These are phyloP conservation scores for Uronychia binucleata DNA, from an alignment of 73 alveolate species.

Conservation along the genomic window DNA sequence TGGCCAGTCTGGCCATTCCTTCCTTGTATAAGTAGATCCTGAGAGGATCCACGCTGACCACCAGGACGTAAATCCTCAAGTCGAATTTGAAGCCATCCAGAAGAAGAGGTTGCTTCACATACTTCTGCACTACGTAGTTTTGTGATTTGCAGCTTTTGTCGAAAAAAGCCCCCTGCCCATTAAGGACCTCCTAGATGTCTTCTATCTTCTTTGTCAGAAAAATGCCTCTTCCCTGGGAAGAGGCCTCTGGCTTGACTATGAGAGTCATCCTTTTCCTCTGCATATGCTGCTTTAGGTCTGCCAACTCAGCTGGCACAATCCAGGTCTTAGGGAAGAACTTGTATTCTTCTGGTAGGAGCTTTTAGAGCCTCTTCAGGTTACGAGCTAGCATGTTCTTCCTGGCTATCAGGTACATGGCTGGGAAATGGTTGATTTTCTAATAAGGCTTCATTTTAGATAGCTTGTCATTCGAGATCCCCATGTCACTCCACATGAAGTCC, in stretches of 20 bases:
- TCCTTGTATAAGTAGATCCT: conserved; percentile 50
- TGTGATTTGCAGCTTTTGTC: too few species aligned
- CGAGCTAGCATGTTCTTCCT: conserved; percentile 69
- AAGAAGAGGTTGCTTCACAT: conserved; percentile 78
- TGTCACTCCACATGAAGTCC: conserved; percentile 16
- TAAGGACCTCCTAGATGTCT: conserved; percentile 26
- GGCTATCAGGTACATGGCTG: conserved; percentile 74
- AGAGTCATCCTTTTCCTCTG: neutral
- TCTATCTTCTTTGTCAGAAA: conserved; percentile 16
- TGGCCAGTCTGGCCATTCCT: conserved; percentile 72
- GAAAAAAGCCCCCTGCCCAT: too few species aligned
- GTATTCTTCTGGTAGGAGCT: conserved; percentile 10
- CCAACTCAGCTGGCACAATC: conserved; percentile 27
- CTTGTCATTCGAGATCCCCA: neutral
- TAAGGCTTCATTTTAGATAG: conserved; percentile 37
- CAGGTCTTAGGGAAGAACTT: conserved; percentile 28
- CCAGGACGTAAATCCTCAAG: conserved; percentile 81
- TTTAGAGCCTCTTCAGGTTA: neutral
- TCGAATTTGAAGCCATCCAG: conserved; percentile 90
- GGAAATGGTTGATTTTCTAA: conserved; percentile 84
- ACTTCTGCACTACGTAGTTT: conserved; percentile 70
- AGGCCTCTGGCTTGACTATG: conserved; percentile 49
- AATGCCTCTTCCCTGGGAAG: conserved; percentile 38
- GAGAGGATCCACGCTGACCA: conserved; percentile 65
- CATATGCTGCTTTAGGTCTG: neutral